phyloP scores from a whole-genome alignment of 169 alveolate genomes.

The Cryptosporidium sp. region DNA sequence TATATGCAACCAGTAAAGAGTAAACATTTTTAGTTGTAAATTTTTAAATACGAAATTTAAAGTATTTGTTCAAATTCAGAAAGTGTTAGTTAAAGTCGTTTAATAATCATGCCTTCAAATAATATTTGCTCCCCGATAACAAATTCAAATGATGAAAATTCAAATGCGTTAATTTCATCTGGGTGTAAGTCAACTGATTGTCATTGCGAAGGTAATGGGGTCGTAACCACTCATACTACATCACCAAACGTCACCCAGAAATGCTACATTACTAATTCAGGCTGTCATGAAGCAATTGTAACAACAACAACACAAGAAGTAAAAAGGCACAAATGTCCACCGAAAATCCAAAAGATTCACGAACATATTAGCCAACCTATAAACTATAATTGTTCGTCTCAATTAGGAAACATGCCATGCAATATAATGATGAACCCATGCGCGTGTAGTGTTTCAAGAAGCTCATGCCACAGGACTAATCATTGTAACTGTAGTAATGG shows the following conservation, averaged over 20 bases:
- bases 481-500: neutral
- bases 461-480: neutral
- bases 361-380: slow-evolving; percentile 49
- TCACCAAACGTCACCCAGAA: slow-evolving; percentile 61
- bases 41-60: too few relatives aligned
- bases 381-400: slow-evolving; percentile 25
- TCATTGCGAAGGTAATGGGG: slow-evolving; percentile 61
- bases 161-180: slow-evolving; percentile 52
- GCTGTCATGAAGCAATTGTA: slow-evolving; percentile 68
- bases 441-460: neutral
- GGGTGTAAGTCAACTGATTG: slow-evolving; percentile 36
- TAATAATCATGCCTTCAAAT: slow-evolving; percentile 43
- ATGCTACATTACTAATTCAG: slow-evolving; percentile 54
- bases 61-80: neutral
- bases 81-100: neutral
- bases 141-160: slow-evolving; percentile 22
- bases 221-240: slow-evolving; percentile 40
- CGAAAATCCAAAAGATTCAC: slow-evolving; percentile 59
- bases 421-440: slow-evolving; percentile 12
- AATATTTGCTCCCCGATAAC: slow-evolving; percentile 26
- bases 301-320: slow-evolving; percentile 75
- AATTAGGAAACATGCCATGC: neutral
- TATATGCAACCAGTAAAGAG: neutral
- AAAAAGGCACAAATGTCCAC: slow-evolving; percentile 72
- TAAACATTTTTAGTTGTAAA: neutral